Evolutionary conservation across 495 filamentous ascomycete species (phyloP).

Genomic region (Polyplosphaeria fusca): DNA sequence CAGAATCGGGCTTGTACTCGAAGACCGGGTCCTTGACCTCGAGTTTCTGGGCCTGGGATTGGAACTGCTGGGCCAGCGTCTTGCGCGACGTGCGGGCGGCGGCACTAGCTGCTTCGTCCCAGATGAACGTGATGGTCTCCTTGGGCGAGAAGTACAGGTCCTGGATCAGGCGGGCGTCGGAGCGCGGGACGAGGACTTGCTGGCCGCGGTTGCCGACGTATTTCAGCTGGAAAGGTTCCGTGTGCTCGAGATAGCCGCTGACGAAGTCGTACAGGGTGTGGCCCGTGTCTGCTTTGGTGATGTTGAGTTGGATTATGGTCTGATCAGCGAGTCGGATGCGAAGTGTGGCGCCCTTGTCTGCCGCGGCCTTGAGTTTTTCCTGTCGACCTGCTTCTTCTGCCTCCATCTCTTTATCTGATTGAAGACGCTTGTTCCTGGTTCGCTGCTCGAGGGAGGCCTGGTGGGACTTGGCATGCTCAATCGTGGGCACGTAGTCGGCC

Average conservation of each 20-base stretch:
- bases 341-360: conserved; percentile 58
- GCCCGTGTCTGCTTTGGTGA: conserved; percentile 62
- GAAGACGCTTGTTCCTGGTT: conserved; percentile 65
- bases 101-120: conserved; percentile 57
- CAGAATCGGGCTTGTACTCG: conserved; percentile 25
- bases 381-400: conserved; percentile 56
- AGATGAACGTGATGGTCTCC: conserved; percentile 73
- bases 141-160: conserved; percentile 65
- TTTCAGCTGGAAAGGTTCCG: conserved; percentile 52
- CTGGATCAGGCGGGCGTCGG: conserved; percentile 60
- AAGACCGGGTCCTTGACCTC: conserved; percentile 50
- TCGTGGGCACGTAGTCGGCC: conserved; percentile 73
- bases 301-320: conserved; percentile 62
- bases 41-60: conserved; percentile 63
- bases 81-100: conserved; percentile 46
- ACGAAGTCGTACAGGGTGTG: conserved; percentile 67
- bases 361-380: conserved; percentile 60
- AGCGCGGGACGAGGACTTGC: conserved; percentile 37
- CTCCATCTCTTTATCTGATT: conserved; percentile 64
- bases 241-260: conserved; percentile 48
- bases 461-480: conserved; percentile 79
- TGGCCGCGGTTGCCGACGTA: conserved; percentile 35
- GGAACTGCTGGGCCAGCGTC: conserved; percentile 64
- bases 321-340: conserved; percentile 87
- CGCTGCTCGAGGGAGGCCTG: conserved; percentile 65